A percentile compares a stretch with the other conserved stretches of the same genome.
Conservation (phyloP, 176 grass and related monocot genomes). For the Zoysia pacifica region DNA sequence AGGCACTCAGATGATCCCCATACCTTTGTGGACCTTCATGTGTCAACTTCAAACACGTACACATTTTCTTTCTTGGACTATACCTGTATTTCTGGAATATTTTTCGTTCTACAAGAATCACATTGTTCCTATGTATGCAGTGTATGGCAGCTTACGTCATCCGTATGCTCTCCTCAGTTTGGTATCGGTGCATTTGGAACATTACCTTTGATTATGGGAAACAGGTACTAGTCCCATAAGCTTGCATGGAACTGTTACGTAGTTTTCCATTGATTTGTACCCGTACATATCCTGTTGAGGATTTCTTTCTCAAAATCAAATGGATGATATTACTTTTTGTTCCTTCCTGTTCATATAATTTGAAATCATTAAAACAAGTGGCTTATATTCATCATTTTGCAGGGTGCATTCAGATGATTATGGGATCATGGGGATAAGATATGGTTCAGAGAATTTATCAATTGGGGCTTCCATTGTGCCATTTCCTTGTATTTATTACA, state of each 20-base stretch:
- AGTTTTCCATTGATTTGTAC: constrained; percentile 28
- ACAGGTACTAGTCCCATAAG: constrained; percentile 53
- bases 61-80: constrained; percentile 32
- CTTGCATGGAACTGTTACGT: constrained; percentile 26
- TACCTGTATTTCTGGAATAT: background rate
- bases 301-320: background rate
- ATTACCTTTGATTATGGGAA: constrained; percentile 74
- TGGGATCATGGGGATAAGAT: constrained; percentile 78
- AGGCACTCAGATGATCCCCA: constrained; percentile 85
- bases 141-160: constrained; percentile 68
- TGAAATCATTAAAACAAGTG: background rate
- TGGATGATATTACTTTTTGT: background rate
- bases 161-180: constrained; percentile 69
- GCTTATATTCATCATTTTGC: constrained; percentile 31
- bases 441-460: constrained; percentile 90
- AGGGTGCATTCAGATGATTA: constrained; percentile 77
- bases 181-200: constrained; percentile 77
- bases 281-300: background rate
- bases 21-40: constrained; percentile 85
- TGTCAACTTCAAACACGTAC: constrained; percentile 77
- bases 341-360: constrained; percentile 31
- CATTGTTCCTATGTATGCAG: constrained; percentile 42
- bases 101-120: background rate
- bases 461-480: constrained; percentile 80
- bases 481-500: constrained; percentile 60